Evolutionary conservation across 805 yeast species (phyloP), one percentile per base, ranked within the genome.

Genomic region (Candida ortonii): DNA sequence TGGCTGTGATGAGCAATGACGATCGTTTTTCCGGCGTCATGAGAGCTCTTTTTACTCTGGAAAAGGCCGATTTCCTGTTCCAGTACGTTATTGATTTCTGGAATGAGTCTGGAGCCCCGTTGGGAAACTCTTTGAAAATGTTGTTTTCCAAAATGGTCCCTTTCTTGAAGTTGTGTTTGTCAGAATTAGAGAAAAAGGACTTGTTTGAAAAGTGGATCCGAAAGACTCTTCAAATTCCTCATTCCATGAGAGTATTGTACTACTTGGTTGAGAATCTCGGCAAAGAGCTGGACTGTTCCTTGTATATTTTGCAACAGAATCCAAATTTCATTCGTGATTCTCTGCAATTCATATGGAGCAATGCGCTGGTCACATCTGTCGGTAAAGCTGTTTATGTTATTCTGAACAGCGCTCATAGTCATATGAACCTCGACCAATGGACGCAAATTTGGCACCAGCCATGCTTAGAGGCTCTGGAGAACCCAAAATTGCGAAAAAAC

Each of bases 31-130:
- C n/a, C n/a, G n/a, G n/a, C n/a, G n/a, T n/a, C n/a, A n/a, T n/a
- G n/a, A n/a, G n/a, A n/a, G n/a, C n/a, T 3, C 18, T 49, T 8
- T 24, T 54, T 3, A 29, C 36, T 7, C 19, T 17, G 12, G 50
- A 55, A 2, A 51, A 41, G 10, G 47, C 68, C 5, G 53, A 57
- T 17, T 43, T 37, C 16, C 35, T 78, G 2, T 74, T 75, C 48
- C 64, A 64, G 16, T 82, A 73, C 53, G 68, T 82, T 10, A 59
- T 80, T 23, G 88, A 79, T 44, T 78, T 73, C 53, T 79, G 88
- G 78, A 76, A 75, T 34, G 84, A 80, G 32, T 72, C 84, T 1
- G 79, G 82, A 4, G 76, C 84, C 2, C 79, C 94, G 0, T 55
- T 84, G 17, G 76, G 81, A 5, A 84, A 82, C 50, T 80, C 94